phyloP scores from a whole-genome alignment of 2,329 filamentous ascomycete species.

The Alternaria viburni region DNA sequence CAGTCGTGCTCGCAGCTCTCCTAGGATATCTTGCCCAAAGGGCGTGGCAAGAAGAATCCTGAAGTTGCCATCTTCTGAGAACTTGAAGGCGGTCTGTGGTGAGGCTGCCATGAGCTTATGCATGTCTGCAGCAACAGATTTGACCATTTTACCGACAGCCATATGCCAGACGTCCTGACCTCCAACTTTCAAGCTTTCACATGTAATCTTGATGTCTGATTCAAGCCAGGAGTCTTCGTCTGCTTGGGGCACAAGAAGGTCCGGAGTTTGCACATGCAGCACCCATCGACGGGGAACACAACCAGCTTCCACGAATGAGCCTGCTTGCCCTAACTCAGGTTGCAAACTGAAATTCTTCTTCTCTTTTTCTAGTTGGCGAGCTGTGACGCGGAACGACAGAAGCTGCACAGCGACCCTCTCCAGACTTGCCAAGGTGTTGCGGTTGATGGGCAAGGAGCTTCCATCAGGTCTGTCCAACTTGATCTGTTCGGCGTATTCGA shows the following conservation, averaged over 20 bases:
- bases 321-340: slow-evolving; percentile 22
- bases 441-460: slow-evolving; percentile 29
- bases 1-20: slow-evolving; percentile 65
- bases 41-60: slow-evolving; percentile 64
- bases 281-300: slow-evolving; percentile 34
- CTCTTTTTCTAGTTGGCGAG: slow-evolving; percentile 30
- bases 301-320: slow-evolving; percentile 4
- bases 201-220: slow-evolving; percentile 35
- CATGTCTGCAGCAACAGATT: slow-evolving; percentile 43
- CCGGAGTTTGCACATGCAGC: slow-evolving; percentile 35
- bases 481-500: slow-evolving; percentile 39
- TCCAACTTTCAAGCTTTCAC: slow-evolving; percentile 38
- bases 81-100: slow-evolving; percentile 68
- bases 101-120: slow-evolving; percentile 48
- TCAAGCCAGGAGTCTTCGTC: slow-evolving; percentile 39
- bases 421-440: slow-evolving; percentile 40
- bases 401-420: slow-evolving; percentile 49
- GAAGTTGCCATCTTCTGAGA: slow-evolving; percentile 68
- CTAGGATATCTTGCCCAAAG: slow-evolving; percentile 66
- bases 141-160: slow-evolving; percentile 48
- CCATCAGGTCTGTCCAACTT: slow-evolving; percentile 29
- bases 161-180: slow-evolving; percentile 49
- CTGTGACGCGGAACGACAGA: slow-evolving; percentile 38
- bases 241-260: slow-evolving; percentile 29
- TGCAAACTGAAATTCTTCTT: slow-evolving; percentile 29